phyloP scores from a whole-genome alignment of 257 asterid species.

The Nicotiana paniculata region DNA sequence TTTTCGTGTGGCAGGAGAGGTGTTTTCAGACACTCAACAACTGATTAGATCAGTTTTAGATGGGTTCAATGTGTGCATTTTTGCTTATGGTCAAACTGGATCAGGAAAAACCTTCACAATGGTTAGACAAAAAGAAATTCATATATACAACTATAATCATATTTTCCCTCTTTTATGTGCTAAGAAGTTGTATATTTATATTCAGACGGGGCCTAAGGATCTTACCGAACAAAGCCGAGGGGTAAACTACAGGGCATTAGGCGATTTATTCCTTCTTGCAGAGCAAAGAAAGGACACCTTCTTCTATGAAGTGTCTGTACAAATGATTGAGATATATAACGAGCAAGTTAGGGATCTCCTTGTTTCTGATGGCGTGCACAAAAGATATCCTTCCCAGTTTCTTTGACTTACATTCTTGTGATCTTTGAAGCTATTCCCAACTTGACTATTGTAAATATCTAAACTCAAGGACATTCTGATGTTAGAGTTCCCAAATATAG shows the following conservation, averaged over 20 bases:
- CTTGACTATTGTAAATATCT: not conserved
- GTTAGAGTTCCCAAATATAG: not conserved
- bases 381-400: constrained; percentile 73
- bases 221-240: constrained; percentile 71
- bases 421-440: not conserved
- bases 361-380: constrained; percentile 56
- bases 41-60: constrained; percentile 90
- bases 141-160: not conserved
- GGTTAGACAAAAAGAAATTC: constrained; percentile 37
- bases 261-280: constrained; percentile 73
- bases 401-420: not conserved
- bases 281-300: constrained; percentile 81
- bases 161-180: constrained; percentile 4
- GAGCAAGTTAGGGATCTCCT: constrained; percentile 98
- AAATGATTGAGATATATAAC: constrained; percentile 94
- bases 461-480: not conserved
- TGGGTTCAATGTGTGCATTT: constrained; percentile 93
- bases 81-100: constrained; percentile 98
- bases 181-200: constrained; percentile 16
- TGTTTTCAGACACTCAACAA: constrained; percentile 82
- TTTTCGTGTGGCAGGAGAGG: constrained; percentile 58
- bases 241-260: constrained; percentile 87
- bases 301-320: constrained; percentile 78
- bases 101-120: constrained; percentile 95
- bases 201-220: constrained; percentile 84